Evolutionary conservation across 2,329 filamentous ascomycete genomes (phyloP).

Genomic region (Fonsecaea pugnacius): DNA sequence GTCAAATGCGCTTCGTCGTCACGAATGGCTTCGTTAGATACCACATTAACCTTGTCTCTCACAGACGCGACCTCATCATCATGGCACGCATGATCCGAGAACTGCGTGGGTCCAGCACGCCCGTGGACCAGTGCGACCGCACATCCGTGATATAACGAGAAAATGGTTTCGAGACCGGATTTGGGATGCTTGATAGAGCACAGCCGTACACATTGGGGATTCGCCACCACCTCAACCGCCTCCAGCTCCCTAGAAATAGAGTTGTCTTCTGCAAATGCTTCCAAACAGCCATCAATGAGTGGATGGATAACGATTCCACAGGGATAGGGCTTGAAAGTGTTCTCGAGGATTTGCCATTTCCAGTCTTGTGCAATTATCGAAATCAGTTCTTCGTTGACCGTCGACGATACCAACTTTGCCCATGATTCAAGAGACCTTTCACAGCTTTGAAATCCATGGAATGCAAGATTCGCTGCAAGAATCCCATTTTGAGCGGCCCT

Average conservation of each 20-base stretch:
- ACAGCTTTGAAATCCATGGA: conserved; percentile 56
- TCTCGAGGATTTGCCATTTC: conserved; percentile 57
- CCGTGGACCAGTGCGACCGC: conserved; percentile 57
- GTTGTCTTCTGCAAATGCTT: conserved; percentile 43
- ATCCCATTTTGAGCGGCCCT: conserved; percentile 59
- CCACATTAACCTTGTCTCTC: conserved; percentile 52
- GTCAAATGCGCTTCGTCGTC: conserved; percentile 50
- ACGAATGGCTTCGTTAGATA: conserved; percentile 45
- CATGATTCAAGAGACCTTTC: conserved; percentile 55
- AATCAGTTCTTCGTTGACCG: conserved; percentile 46
- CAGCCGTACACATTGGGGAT: conserved; percentile 58
- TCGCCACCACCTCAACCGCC: conserved; percentile 50
- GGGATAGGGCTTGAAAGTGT: conserved; percentile 62
- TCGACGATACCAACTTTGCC: conserved; percentile 56
- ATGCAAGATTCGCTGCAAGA: conserved; percentile 52
- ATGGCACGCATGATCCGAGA: conserved; percentile 53
- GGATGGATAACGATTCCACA: conserved; percentile 63
- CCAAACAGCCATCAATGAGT: conserved; percentile 57
- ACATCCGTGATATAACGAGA: conserved; percentile 60
- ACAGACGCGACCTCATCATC: conserved; percentile 47
- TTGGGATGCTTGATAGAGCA: conserved; percentile 56
- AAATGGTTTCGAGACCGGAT: conserved; percentile 58
- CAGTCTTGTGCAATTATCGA: conserved; percentile 7
- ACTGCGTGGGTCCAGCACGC: conserved; percentile 57
- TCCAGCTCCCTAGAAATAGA: conserved; percentile 43